Percentiles rank a stretch among this genome's conserved stretches.
Conservation (phyloP, 2,329 filamentous ascomycete species). For the Ceratocystis smalleyi region DNA sequence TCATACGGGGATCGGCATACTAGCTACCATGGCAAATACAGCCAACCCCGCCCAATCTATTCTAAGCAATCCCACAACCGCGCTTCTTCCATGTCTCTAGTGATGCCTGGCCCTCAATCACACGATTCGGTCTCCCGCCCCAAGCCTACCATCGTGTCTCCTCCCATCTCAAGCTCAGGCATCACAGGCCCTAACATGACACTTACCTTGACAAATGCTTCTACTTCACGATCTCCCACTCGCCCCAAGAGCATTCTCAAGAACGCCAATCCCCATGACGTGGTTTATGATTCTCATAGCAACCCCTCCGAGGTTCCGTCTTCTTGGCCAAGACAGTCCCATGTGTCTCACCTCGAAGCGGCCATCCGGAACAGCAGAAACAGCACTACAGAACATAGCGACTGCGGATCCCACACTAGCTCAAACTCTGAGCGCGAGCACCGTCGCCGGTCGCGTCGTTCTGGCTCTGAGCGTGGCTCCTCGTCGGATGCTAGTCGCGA, state of each 20-base stretch:
- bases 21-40: conserved; percentile 27
- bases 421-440: conserved; percentile 5
- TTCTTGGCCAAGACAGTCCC: conserved; percentile 22
- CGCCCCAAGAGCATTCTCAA: conserved; percentile 44
- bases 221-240: conserved; percentile 7
- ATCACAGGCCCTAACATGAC: neutral
- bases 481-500: conserved; percentile 20
- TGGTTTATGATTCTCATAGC: conserved; percentile 36
- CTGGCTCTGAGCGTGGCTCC: conserved; percentile 4
- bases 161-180: conserved; percentile 4
- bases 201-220: neutral
- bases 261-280: conserved; percentile 43
- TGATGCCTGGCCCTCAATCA: conserved; percentile 2
- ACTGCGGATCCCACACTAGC: conserved; percentile 16
- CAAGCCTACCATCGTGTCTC: conserved; percentile 11
- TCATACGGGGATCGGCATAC: conserved; percentile 25
- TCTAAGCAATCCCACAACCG: conserved; percentile 18
- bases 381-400: conserved; percentile 18
- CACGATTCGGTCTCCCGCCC: neutral
- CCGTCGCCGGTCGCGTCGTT: conserved; percentile 12
- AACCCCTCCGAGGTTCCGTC: conserved; percentile 29
- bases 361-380: conserved; percentile 13
- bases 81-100: conserved; percentile 12
- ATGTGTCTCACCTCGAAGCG: neutral
- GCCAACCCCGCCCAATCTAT: conserved; percentile 20